Conservation (phyloP, 495 filamentous ascomycete genomes). For the Lentithecium fluviatile region DNA sequence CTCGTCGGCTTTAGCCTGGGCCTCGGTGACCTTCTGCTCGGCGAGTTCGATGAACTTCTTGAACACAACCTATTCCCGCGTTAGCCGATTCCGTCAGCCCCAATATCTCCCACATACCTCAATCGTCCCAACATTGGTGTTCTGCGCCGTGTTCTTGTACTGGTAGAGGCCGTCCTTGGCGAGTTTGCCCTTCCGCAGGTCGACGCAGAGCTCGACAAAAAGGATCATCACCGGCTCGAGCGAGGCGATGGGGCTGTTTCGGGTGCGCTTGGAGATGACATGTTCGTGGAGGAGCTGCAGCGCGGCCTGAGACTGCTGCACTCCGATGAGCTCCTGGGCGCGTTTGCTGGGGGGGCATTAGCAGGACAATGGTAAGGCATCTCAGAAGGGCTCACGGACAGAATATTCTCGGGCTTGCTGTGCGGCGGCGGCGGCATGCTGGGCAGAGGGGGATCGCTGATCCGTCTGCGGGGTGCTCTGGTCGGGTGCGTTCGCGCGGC, state of each 20-base stretch:
- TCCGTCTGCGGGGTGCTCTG: slow-evolving; percentile 22
- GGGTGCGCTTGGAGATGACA: slow-evolving; percentile 94
- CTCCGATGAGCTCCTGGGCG: slow-evolving; percentile 96
- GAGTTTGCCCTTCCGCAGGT: slow-evolving; percentile 93
- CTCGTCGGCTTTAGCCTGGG: slow-evolving; percentile 93
- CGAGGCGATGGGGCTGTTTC: slow-evolving; percentile 94
- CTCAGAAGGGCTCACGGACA: slow-evolving; percentile 61
- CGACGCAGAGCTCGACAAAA: slow-evolving; percentile 93
- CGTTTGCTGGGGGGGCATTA: slow-evolving; percentile 52
- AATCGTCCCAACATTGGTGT: slow-evolving; percentile 97
- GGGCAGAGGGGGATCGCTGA: slow-evolving; percentile 44
- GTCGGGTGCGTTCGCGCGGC: slow-evolving; percentile 2
- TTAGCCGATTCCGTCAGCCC: slow-evolving; percentile 12
- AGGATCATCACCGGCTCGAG: slow-evolving; percentile 98
- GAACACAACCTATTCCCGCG: slow-evolving; percentile 67
- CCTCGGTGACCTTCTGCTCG: slow-evolving; percentile 91
- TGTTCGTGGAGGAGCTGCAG: slow-evolving; percentile 96
- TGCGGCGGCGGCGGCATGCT: slow-evolving; percentile 94
- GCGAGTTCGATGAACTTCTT: slow-evolving; percentile 97
- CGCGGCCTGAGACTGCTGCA: slow-evolving; percentile 88
- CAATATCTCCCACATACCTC: slow-evolving; percentile 58
- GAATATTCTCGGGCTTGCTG: slow-evolving; percentile 97
- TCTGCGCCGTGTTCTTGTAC: slow-evolving; percentile 99
- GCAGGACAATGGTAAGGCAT: slow-evolving; percentile 5
- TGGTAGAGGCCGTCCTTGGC: slow-evolving; percentile 98